Base-by-base conservation (phyloP, 2,329 filamentous ascomycete genomes). In the Elsinoe ampelina region DNA sequence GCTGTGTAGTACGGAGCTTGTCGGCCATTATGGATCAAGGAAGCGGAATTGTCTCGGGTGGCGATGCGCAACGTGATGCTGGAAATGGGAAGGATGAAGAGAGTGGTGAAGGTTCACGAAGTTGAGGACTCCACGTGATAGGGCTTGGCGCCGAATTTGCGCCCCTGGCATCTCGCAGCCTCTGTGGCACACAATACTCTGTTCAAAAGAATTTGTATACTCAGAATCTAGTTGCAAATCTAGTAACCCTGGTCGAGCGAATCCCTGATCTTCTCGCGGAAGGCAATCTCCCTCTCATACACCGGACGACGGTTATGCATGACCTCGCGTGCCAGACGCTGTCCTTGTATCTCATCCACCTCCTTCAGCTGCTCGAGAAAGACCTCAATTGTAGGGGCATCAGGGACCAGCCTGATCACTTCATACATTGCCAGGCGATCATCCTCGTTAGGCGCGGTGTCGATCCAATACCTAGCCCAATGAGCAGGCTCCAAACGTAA, bases 1-100 rank as follows among this genome's bases (percentile, higher is more conserved):
- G 93, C 74, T 98, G 93, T 66, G 95, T 89, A 8, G 89, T 93
- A 70, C 93, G 91, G 63, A 98, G 87, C 76, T 98, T 98, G 77
- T 98, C 93, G 73, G 93, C 93, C 93, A 62, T 59, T 17, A n/a
- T 32, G 48, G 8, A 19, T 12, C 13, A 26, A 30, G 26, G 7
- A 8, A 30, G 7, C 7, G 22, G 8, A 30, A 7, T 30, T 30
- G 26, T 30, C 26, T 30, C 8, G 26, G 8, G 8, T 30, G 26
- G 26, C 26, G 26, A 30, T 30, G 26, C 7, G 4, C 26, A 8
- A 30, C 7, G 7, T 30, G 26, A 30, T 30, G 4, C 26, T 5
- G 8, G 26, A 8, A 30, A 30, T 30, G 7, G 26, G 26, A 30
- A 30, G 26, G 8, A 30, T 30, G 26, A 5, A 8, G 7, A 30